Base-by-base conservation (phyloP, 805 yeast genomes). In the Candida coleopterorum region DNA sequence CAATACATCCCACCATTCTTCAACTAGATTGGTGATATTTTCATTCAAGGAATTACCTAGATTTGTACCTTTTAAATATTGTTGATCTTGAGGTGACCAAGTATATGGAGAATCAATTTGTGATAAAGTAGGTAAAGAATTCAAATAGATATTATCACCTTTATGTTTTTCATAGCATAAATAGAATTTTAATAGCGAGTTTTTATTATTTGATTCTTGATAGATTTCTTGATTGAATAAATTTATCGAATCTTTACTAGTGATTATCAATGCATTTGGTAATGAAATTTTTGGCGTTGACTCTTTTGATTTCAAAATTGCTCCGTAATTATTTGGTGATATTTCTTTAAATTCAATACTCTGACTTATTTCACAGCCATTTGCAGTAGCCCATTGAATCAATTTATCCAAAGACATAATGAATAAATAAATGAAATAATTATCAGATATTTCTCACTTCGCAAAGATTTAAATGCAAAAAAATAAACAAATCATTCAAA, bases 51-150 rank as follows among this genome's bases (percentile, higher is more conserved):
- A 69, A 29, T 70, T 60, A n/a, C 71, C 74, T 18, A 85, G 65
- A 52, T 87, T 89, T 0, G 95, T 81, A 0, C 89, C 89, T 29
- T 68, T 62, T 9, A 88, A 53, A 23, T 69, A 50, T 4, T 59
- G 53, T 37, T 74, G 64, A 29, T 81, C 85, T 2, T 58, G 60
- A 0, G 66, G 51, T 22, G 60, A 61, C 87, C 89, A 88, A 45
- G 75, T 76, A 36, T 74, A 72, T 1, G 96, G 95, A 9, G 79
- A 65, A n/a, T 70, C 68, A 15, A 76, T 66, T 5, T 63, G 58
- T 2, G 49, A 53, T 9, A 71, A 60, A 4, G 56, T 47, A 2
- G 68, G 74, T 22, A 69, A 56, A 8, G 57, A 34, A 5, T 41
- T 35, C 4, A 69, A 34, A 43, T 68, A 68, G 1, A 58, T 51